Base-by-base conservation (phyloP, 257 asterid genomes). In the Solanum okadae region DNA sequence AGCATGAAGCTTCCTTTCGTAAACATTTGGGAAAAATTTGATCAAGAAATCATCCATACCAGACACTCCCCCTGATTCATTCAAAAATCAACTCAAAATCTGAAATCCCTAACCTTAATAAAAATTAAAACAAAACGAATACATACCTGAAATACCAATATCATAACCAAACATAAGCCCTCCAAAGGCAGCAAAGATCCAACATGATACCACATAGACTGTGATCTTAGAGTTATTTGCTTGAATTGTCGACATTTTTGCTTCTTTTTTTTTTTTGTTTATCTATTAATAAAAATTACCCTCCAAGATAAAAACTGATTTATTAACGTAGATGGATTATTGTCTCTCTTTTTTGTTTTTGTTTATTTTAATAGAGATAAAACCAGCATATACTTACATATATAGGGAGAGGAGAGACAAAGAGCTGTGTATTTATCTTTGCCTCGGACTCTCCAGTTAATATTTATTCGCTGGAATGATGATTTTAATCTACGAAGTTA, bases 31-130 rank as follows among this genome's bases (percentile, higher is more conserved):
- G 42, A 94, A 96, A 88, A 96, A 96, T 37, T 95, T 91, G 1
- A 89, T 59, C 91, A 96, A 85, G 92, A 96, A 96, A 85, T 96
- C 98, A 71, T 96, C 99, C 99, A 96, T 96, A 5, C 93, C 93
- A 0, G 97, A 81, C 5, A 96, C 98, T 18, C 99, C 99, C 56
- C 99, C 98, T 96, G 67, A 49, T 16, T 49, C 8, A 49, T 70
- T 70, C 35, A 27, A 29, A 40, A n/a, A 7, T 16, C 5, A 70
- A 59, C 5, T 22, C 67, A 59, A 20, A 59, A 20, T 20, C 67
- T 5, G 1, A 7, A 59, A 56, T 18, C 25, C 61, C 22, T 49
- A 49, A 49, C 8, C 10, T 4, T 22, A 84, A 34, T 22, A 38
- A 59, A 27, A 5, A 52, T 16, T 52, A 49, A 49, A 15, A 15